Evolutionary conservation across 2,329 filamentous ascomycete species (phyloP), one percentile per base, ranked within the genome.

Genomic region (Talaromyces sp.): DNA sequence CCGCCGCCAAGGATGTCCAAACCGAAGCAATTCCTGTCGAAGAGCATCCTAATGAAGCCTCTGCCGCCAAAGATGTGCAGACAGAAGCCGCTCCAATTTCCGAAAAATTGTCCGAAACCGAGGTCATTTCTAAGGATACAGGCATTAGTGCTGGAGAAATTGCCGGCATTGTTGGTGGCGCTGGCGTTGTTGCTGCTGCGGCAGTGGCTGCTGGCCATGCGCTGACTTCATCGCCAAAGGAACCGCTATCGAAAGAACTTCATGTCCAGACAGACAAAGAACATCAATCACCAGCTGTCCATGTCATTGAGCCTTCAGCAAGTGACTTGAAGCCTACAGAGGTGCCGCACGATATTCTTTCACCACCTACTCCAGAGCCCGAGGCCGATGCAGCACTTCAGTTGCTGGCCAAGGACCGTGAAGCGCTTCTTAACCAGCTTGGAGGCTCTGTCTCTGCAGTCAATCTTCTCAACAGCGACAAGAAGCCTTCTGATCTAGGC

Each of bases 401-500:
- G 71, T 71, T 74, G 17, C 72, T 75, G 60, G 72, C 74, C 61
- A 72, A 69, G 7, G 74, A 77, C 62, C 70, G 73, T n/a, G 75
- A 75, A 65, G 71, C 75, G 54, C 71, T 75, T 25, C 72, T 76
- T 27, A 71, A 67, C 54, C 70, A 74, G 58, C 71, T 76, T 49
- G 72, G 74, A 43, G 67, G 71, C 43, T 74, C 75, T 2, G 75
- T 74, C 11, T 72, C 72, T 22, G 73, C 76, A 34, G 70, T 70
- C 25, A 67, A 68, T 17, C 49, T 67, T 92, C 70, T 93, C 93
- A 85, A 89, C 96, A 29, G 92, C 96, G 85, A 58, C 29, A 96
- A 96, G 27, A 56, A 56, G 29, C 51, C 61, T 76, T 88, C 96
- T 62, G 91, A 95, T 80, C 96, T 96, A 71, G 93, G 95, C 85